These are phyloP conservation scores for Annulohypoxylon maeteangense DNA, from an alignment of 495 filamentous ascomycete genomes.

Conservation along the genomic window DNA sequence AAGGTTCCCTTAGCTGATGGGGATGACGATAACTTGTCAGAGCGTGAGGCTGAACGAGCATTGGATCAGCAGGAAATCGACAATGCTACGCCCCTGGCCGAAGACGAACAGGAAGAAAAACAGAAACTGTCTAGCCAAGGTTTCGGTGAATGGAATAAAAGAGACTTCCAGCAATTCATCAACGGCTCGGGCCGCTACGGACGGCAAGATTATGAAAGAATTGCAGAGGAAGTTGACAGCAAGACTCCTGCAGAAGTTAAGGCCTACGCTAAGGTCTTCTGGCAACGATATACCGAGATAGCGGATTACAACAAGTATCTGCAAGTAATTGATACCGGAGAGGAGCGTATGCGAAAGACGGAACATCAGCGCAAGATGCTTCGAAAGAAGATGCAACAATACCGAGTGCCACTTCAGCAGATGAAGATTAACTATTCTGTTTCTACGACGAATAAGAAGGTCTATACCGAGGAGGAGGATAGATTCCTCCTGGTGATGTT, in stretches of 20 bases:
- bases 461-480: slow-evolving; percentile 99
- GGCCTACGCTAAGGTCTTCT: slow-evolving; percentile 92
- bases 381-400: slow-evolving; percentile 92
- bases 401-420: slow-evolving; percentile 95
- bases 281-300: slow-evolving; percentile 90
- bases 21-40: slow-evolving; percentile 81
- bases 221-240: slow-evolving; percentile 90
- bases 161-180: slow-evolving; percentile 98
- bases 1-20: slow-evolving; percentile 88
- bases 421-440: slow-evolving; percentile 99
- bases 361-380: slow-evolving; percentile 95
- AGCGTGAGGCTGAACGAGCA: slow-evolving; percentile 87
- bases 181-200: slow-evolving; percentile 95
- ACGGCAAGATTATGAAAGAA: slow-evolving; percentile 81
- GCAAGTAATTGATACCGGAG: slow-evolving; percentile 86
- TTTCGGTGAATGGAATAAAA: slow-evolving; percentile 92
- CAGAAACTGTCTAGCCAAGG: slow-evolving; percentile 80
- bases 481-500: slow-evolving; percentile 94
- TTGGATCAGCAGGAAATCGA: slow-evolving; percentile 93
- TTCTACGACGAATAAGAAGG: slow-evolving; percentile 99
- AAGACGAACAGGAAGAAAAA: slow-evolving; percentile 90
- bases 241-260: slow-evolving; percentile 87
- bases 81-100: slow-evolving; percentile 85
- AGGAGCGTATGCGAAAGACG: slow-evolving; percentile 86
- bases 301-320: slow-evolving; percentile 87